Base-by-base conservation (phyloP, 2,329 filamentous ascomycete genomes). In the Shiraia bambusicola region DNA sequence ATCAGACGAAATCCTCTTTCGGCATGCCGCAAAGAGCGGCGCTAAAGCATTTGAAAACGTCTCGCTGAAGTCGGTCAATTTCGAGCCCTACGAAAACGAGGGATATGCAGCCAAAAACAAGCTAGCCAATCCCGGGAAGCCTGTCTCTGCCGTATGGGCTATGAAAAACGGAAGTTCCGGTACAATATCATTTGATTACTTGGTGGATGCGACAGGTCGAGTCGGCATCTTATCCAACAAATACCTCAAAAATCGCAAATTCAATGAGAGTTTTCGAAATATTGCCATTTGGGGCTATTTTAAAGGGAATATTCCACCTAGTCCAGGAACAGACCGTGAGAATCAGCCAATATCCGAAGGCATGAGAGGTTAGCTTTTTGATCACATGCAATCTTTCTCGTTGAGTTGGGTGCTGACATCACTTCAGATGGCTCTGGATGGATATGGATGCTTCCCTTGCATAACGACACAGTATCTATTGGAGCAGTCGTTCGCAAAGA, bases 241-340 rank as follows among this genome's bases (percentile, higher is more conserved):
- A 48, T 77, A 78, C 47, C 40, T 74, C 16, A 76, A 75, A 58
- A 75, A 76, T 48, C 69, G 76, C 1, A 61, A 56, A 3, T 73
- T 63, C 49, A 79, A 78, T 51, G 47, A 72, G 28, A 70, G 65
- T 0, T 59, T 78, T 14, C 77, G 77, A 59, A 79, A 76, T 40
- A 44, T 76, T 8, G 75, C 76, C 5, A 72, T 47, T 36, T 79
- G 75, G 76, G 71, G 59, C 1, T 79, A 79, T 49, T 79, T 67
- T 65, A 67, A 69, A 35, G 63, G 59, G 6, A 61, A 54, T 6
- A 58, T 50, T 3, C 7, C 42, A 0, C 74, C 72, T 43, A 66
- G 48, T 4, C 11, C 36, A 2, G 73, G 71, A 13, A 32, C 29
- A 13, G 3, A 3, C 69, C 72, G 26, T 61, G 61, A 9, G 53